Evolutionary conservation across 2,329 filamentous ascomycete genomes (phyloP), one percentile per base, ranked within the genome.

Genomic region (Plenodomus biglobosus): DNA sequence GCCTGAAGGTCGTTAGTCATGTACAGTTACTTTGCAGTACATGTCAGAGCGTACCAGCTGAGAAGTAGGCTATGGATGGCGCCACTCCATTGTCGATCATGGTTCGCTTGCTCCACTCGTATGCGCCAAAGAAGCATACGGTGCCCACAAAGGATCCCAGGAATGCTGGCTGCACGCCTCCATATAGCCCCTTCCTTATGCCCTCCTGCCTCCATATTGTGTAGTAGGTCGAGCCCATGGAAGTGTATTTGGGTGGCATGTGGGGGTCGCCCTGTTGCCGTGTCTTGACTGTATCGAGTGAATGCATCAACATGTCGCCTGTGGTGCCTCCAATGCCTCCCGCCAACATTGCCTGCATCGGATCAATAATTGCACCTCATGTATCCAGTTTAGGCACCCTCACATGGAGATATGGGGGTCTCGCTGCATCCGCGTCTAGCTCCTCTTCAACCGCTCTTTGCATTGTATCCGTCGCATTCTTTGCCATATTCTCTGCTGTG

Each of bases 281-380:
- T 39, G 94, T 99, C 76, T 99, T 99, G 64, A 99, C 94, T 1
- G 94, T 99, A 73, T 99, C 94, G 66, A 99, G 82, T 38, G 92
- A 97, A 76, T 99, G 94, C 94, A 99, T 99, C 59, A 99, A 78
- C 82, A 99, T 88, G 73, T 99, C 94, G 50, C 95, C 94, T 46
- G 88, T 95, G 15, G 89, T 92, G 44, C 94, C 94, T 66, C 95
- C 94, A 44, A 95, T 78, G 51, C 92, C 94, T 66, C 94, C 94
- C 27, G 94, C 94, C 66, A 99, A 80, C 92, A 97, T 99, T 70
- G 88, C 86, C 90, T 96, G 58, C 52, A 51, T 42, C 17, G 48
- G 32, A 58, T 68, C 64, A 68, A 65, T 53, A 48, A 47, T 40
- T 32, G 46, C 48, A 52, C 44, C 46, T 52, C 27, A 38, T 40